These are phyloP conservation scores for Hyphopichia fennica DNA, from an alignment of 1,139 yeast genomes.

Conservation along the genomic window DNA sequence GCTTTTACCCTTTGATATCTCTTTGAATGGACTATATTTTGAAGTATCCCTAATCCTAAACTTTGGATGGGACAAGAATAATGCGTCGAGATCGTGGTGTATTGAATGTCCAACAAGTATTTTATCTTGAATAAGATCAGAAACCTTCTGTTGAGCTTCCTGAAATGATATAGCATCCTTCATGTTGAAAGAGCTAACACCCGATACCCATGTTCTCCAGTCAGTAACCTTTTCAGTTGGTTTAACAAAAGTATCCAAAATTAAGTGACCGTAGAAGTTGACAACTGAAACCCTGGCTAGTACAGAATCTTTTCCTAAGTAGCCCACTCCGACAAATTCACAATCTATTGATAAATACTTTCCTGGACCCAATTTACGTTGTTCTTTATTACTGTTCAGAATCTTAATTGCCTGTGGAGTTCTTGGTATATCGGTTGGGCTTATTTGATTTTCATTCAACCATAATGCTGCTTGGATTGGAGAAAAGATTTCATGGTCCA, in stretches of 20 bases:
- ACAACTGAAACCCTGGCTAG: conserved; percentile 87
- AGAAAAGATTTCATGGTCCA: conserved; percentile 6
- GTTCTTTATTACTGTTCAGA: conserved; percentile 8
- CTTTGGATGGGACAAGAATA: conserved; percentile 68
- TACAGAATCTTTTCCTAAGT: conserved; percentile 65
- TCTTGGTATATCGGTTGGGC: conserved; percentile 12
- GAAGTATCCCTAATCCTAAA: conserved; percentile 74
- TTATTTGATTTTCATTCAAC: conserved; percentile 27
- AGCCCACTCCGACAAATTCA: conserved; percentile 92
- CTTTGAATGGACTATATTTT: conserved; percentile 55
- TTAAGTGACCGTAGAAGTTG: conserved; percentile 70
- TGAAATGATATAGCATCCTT: conserved; percentile 61
- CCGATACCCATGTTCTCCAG: conserved; percentile 96
- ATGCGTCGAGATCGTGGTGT: conserved; percentile 70
- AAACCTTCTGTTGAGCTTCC: conserved; percentile 61
- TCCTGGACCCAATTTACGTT: conserved; percentile 51
- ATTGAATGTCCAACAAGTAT: conserved; percentile 85
- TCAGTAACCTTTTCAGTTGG: conserved; percentile 80
- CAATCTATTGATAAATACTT: conserved; percentile 84
- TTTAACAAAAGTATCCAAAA: conserved; percentile 72
- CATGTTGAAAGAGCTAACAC: conserved; percentile 73
- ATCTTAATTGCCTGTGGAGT: conserved; percentile 1
- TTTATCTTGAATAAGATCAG: conserved; percentile 48
- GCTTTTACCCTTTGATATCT: conserved; percentile 60
- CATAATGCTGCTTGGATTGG: conserved; percentile 30